Percentiles rank a stretch among this genome's conserved stretches.
These are phyloP conservation scores for Brassica hybrid DNA, from an alignment of 441 rosid species.

Conservation along the genomic window DNA sequence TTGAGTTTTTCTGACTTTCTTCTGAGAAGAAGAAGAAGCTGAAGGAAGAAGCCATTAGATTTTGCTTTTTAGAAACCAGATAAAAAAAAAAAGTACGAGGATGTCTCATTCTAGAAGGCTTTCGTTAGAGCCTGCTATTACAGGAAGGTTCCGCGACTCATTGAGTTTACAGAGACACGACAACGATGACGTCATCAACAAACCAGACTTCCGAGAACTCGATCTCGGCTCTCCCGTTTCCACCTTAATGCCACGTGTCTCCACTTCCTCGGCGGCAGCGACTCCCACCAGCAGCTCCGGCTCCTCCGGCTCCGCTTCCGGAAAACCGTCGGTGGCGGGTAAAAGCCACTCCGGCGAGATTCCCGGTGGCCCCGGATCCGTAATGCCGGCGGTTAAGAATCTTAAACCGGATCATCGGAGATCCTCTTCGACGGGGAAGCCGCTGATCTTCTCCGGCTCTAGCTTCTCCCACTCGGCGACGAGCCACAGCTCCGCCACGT, in stretches of 20 bases:
- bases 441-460: conserved; percentile 70
- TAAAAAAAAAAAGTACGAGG: conserved; percentile 18
- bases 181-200: conserved; percentile 42
- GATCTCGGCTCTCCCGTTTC: too few relatives aligned
- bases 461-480: conserved; percentile 36
- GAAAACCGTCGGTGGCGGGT: conserved; percentile 37
- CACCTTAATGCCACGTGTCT: conserved; percentile 48
- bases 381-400: conserved; percentile 29
- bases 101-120: conserved; percentile 50
- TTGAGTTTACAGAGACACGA: conserved; percentile 26
- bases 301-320: conserved; percentile 63
- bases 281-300: conserved; percentile 46
- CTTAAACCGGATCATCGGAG: conserved; percentile 65
- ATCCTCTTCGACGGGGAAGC: conserved; percentile 71
- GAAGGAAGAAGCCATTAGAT: conserved; percentile 10
- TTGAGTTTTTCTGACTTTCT: conserved; percentile 28
- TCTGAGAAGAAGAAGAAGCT: conserved; percentile 18
- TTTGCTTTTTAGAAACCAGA: not conserved
- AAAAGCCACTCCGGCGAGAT: conserved; percentile 43
- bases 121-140: conserved; percentile 38
- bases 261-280: conserved; percentile 46
- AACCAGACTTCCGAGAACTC: too few relatives aligned
- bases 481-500: conserved; percentile 29
- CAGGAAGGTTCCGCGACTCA: conserved; percentile 47
- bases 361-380: conserved; percentile 50